Evolutionary conservation across 352 stramenopile genomes (phyloP), one percentile per base, ranked within the genome.

Genomic region (Aphanomyces stellatus): DNA sequence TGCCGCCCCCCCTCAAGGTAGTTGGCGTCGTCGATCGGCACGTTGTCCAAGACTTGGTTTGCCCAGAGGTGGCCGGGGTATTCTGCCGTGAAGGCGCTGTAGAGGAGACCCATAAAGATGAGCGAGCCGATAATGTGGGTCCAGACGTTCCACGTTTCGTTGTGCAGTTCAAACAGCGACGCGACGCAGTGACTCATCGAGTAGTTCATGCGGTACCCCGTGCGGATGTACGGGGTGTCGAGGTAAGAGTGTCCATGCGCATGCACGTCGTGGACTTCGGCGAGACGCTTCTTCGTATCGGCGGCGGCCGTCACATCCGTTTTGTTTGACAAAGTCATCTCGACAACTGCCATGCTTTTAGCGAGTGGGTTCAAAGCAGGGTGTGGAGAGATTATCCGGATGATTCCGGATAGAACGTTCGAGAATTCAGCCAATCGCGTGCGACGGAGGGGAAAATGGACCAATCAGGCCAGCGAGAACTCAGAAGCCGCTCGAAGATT

Each of bases 111-210:
- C 35, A 88, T 72, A 61, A 95, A 95, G 73, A 92, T 90, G 69
- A 92, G 81, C 51, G 82, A 91, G 41, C 87, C 87, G 24, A 92
- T 74, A 53, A 92, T 88, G 70, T 95, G 87, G 62, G 82, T 93
- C 87, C 87, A 95, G 24, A 95, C 83, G 68, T 95, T 95, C 48
- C 91, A 77, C 55, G 87, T 95, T 70, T 95, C 87, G 65, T 95
- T 95, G 76, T 95, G 87, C 65, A 93, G 75, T 74, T 93, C 79
- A 61, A 95, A 92, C 68, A 95, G 75, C 57, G 81, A 91, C 31
- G 79, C 43, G 59, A 92, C 79, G 62, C 87, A 95, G 70, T 92
- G 81, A 37, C 73, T 75, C 24, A 79, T 72, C 34, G 81, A 88
- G 81, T 95, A 95, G 76, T 92, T 79, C 30, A 95, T 74, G 0